phyloP scores from a whole-genome alignment of 305 asterid genomes.

The Euphrasia arctica region DNA sequence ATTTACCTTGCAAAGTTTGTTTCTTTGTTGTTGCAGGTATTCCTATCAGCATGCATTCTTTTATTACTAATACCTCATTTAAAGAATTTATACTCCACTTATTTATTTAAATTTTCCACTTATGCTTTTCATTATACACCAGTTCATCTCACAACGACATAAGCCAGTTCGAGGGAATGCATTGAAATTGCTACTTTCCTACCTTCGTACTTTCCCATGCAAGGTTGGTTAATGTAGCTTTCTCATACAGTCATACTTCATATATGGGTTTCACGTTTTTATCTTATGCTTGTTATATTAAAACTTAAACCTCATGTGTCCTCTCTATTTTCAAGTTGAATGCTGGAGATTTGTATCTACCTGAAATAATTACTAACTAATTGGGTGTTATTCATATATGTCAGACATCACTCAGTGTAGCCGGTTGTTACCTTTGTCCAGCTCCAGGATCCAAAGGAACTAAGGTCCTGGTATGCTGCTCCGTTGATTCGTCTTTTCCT shows the following conservation, averaged over 20 bases:
- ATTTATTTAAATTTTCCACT: constrained; percentile 16
- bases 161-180: constrained; percentile 86
- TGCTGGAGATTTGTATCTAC: not conserved
- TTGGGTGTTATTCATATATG: constrained; percentile 24
- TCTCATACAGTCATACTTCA: not conserved
- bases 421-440: constrained; percentile 89
- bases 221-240: constrained; percentile 48
- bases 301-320: not conserved
- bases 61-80: constrained; percentile 15
- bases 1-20: constrained; percentile 56
- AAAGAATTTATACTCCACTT: constrained; percentile 11
- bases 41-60: constrained; percentile 21
- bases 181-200: constrained; percentile 56
- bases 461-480: constrained; percentile 60
- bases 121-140: constrained; percentile 23
- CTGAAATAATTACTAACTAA: constrained; percentile 8
- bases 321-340: constrained; percentile 11
- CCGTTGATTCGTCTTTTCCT: constrained; percentile 45
- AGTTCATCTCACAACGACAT: constrained; percentile 87
- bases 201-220: constrained; percentile 72
- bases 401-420: constrained; percentile 79
- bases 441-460: constrained; percentile 95
- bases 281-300: constrained; percentile 11
- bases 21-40: constrained; percentile 75
- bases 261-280: not conserved